phyloP scores from a whole-genome alignment of 2,329 filamentous ascomycete species.

The Alternaria sp. region DNA sequence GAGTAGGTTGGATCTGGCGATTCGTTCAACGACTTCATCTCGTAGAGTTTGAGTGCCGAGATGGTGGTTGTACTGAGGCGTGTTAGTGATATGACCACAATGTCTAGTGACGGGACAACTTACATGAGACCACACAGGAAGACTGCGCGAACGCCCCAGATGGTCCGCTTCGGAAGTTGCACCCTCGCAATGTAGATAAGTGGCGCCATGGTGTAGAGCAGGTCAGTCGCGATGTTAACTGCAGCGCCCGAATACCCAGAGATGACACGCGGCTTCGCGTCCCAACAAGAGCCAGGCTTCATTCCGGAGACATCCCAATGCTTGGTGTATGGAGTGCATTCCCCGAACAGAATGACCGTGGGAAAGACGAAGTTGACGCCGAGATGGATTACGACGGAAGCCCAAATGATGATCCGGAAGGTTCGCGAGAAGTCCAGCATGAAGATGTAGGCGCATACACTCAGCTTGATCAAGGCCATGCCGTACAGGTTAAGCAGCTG shows the following conservation, averaged over 20 bases:
- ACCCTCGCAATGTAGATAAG: conserved; percentile 31
- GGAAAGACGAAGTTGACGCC: conserved; percentile 32
- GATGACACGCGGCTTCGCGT: conserved; percentile 29
- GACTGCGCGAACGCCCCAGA: conserved; percentile 36
- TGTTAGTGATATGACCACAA: neutral
- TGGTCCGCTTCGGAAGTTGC: conserved; percentile 31
- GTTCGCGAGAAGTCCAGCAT: conserved; percentile 32
- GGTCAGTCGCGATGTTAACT: conserved; percentile 33
- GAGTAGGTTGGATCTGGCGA: conserved; percentile 31
- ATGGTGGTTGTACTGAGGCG: conserved; percentile 28
- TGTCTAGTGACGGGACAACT: neutral
- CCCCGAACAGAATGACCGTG: conserved; percentile 28
- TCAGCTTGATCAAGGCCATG: conserved; percentile 38
- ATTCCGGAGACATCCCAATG: conserved; percentile 31
- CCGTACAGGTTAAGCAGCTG: conserved; percentile 35
- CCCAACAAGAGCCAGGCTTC: conserved; percentile 31
- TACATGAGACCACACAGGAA: conserved; percentile 36
- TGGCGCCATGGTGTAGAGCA: conserved; percentile 32
- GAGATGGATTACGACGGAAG: conserved; percentile 26
- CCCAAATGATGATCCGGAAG: conserved; percentile 31
- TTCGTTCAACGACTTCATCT: conserved; percentile 28
- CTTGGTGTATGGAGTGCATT: conserved; percentile 30
- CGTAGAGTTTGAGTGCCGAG: conserved; percentile 34
- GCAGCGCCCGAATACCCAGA: conserved; percentile 34
- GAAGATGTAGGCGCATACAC: conserved; percentile 35